Evolutionary conservation across 164 flowering plant species (phyloP), one percentile per base, ranked within the genome.

Genomic region (Tetrastigma voinierianum): DNA sequence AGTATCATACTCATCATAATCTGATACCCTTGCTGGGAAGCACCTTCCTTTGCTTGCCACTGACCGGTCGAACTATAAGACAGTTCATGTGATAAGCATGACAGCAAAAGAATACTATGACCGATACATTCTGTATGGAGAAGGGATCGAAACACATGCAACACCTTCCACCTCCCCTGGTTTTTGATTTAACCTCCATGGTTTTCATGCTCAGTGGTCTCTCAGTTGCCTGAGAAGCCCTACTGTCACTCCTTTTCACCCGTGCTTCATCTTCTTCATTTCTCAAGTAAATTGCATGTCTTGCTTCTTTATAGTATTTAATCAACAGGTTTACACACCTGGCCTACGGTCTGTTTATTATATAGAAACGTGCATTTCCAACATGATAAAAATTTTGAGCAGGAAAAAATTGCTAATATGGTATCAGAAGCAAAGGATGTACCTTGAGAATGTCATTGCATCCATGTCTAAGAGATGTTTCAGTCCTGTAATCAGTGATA

Each of bases 371-470:
- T 46, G 24, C 44, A 52, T 46, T 10, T 53, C 45, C 46, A 51
- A 21, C 11, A 51, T 32, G 40, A 32, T 32, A 7, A 32, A 32
- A 12, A 10, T 25, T 47, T 47, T 18, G 6, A 9, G 20, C n/a
- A n/a, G 13, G 18, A 18, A 51, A 63, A 1, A 17, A 63, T 9
- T 25, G 25, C 11, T 32, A 24, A 17, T 10, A 24, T 15, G 20
- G 2, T 10, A 21, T 17, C 13, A 18, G 61, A 70, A 69, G 24
- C 13, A 14, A 1, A 21, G 10, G 54, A 51, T n/a, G 8, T 80
- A 91, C 98, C 99, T 92, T 92, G 11, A 96, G 86, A 74, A 96
- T 96, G 67, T 90, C 97, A 75, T 95, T 95, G 81, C 99, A 95
- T 12, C 99, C 97, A 70, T 90, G 90, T 77, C 98, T 79, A 12